Evolutionary conservation across 441 rosid genomes (phyloP), one percentile per base, ranked within the genome.

Genomic region (Isatis lusitanica): DNA sequence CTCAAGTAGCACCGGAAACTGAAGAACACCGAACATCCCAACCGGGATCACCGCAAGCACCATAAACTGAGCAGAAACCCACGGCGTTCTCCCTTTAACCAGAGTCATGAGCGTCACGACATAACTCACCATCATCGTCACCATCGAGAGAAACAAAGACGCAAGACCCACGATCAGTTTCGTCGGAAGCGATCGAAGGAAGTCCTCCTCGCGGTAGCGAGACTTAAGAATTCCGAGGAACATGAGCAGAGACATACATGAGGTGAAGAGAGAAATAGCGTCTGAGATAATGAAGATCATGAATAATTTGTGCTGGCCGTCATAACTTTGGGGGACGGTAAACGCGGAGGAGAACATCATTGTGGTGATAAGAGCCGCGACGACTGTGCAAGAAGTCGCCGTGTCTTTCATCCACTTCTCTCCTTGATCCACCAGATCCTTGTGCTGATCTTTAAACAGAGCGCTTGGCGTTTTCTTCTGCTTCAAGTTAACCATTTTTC

Each of bases 351-450:
- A 79, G 43, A 91, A 89, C 88, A 89, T 89, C 61, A 89, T 89
- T 21, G 94, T 91, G 3, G 89, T 87, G 28, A 91, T 84, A 9
- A 91, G 82, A 52, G 94, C 91, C 4, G 92, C 91, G 9, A 89
- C 97, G 0, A 91, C 88, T 0, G 94, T 84, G 83, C 87, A 79
- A 0, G 97, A 91, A 42, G 78, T 73, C 0, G 97, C 90, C 3
- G 94, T 84, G 33, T 83, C 81, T 64, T 90, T 90, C 84, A 88
- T 86, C 95, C 92, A 90, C 75, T 75, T 80, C 79, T 90, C 95
- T 40, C 95, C 95, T 39, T 82, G 79, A 10, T 86, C 83, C n/a
- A 90, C 82, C 5, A 90, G 68, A 2, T 74, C 77, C 66, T 31
- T 85, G 77, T 90, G 95, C 12, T 81, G 63, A 3, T 84, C 90